These are phyloP conservation scores for Lipomyces lipofer DNA, from an alignment of 805 yeast species.

Conservation along the genomic window DNA sequence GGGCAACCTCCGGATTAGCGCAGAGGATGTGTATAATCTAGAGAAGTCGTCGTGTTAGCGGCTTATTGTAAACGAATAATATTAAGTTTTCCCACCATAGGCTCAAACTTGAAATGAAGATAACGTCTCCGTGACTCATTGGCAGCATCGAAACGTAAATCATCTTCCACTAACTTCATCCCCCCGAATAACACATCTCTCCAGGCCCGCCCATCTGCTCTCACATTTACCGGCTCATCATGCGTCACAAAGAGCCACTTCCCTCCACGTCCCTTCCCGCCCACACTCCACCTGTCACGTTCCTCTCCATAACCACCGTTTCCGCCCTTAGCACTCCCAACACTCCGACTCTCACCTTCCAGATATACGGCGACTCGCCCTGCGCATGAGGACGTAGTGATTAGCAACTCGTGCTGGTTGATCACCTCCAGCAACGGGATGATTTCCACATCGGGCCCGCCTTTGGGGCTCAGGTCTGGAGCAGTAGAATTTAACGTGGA, in stretches of 20 bases:
- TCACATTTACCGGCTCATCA: constrained; percentile 39
- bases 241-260: constrained; percentile 82
- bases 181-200: constrained; percentile 35
- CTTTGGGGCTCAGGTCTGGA: constrained; percentile 78
- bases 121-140: constrained; percentile 43
- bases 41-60: not conserved
- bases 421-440: constrained; percentile 70
- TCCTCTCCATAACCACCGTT: constrained; percentile 38
- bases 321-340: constrained; percentile 23
- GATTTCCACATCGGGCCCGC: constrained; percentile 74
- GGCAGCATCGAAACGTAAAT: not conserved
- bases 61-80: not conserved
- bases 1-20: constrained; percentile 58
- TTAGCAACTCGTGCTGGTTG: constrained; percentile 64
- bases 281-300: constrained; percentile 49
- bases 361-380: constrained; percentile 81
- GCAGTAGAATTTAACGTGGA: constrained; percentile 16
- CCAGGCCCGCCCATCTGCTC: constrained; percentile 21
- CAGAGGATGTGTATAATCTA: constrained; percentile 77
- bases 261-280: constrained; percentile 86
- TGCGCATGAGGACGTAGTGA: constrained; percentile 86
- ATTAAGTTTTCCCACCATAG: constrained; percentile 45
- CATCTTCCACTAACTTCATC: constrained; percentile 31
- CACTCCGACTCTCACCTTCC: constrained; percentile 65
- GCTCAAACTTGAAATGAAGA: constrained; percentile 78